Evolutionary conservation across 495 filamentous ascomycete species (phyloP), one percentile per base, ranked within the genome.

Genomic region (Aspergillus incahuasiensis): DNA sequence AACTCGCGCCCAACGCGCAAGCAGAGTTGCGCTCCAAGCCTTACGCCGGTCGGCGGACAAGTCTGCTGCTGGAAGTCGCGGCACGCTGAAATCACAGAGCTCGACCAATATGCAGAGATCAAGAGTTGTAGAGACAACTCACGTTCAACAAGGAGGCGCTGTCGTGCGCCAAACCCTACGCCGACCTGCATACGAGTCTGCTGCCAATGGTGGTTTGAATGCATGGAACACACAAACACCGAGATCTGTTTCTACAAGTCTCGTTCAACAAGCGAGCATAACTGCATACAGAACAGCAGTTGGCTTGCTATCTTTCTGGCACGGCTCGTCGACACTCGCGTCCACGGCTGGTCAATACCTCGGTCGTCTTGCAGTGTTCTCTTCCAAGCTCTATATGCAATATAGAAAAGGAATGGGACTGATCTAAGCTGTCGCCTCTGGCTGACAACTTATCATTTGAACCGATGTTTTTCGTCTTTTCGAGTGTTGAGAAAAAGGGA

Each of bases 401-500:
- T 44, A 18, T 38, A 47, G 58, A 47, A 63, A 61, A 56, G 58
- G 54, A 54, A 32, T 61, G 55, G 58, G 60, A 22, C 18, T 61
- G 19, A 52, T 54, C 30, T 60, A 48, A 48, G n/a, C 38, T 32
- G 24, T 41, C 20, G 15, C 56, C 39, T 8, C 49, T 30, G 24
- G 45, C 48, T n/a, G 25, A 22, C 34, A 5, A 7, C 38, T 7
- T n/a, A 12, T 20, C 5, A 25, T 9, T 32, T 4, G 5, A 35
- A 35, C 12, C 2, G 32, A 35, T 6, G 4, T 49, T 54, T 48
- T 30, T n/a, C n/a, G n/a, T n/a, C n/a, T 41, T 35, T 52, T 34
- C 11, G 6, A 11, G 42, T 56, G 21, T 9, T 3, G 30, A 43
- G 8, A 2, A 8, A 15, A 19, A 8, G 1, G 12, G 19, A 18